A percentile compares a stretch with the other conserved stretches of the same genome.
Conservation (phyloP, 2,329 filamentous ascomycete species). For the Paecilomyces variotii region DNA sequence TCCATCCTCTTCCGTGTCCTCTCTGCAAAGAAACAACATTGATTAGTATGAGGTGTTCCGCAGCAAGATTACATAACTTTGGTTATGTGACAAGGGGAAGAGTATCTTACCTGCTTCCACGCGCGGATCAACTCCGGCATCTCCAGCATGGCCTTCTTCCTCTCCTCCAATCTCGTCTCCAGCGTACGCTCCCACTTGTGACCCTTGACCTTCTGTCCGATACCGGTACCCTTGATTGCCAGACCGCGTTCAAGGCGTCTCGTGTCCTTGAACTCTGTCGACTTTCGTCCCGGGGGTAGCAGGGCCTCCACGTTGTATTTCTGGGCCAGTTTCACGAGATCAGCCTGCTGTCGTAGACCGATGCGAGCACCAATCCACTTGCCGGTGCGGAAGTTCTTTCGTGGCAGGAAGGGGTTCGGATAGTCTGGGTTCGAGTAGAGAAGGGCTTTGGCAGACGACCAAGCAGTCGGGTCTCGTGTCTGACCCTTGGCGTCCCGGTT, state of each 20-base stretch:
- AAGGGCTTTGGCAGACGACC: slow-evolving; percentile 24
- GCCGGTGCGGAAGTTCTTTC: slow-evolving; percentile 69
- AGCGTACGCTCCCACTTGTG: slow-evolving; percentile 85
- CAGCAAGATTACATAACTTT: background rate
- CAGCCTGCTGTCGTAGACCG: slow-evolving; percentile 79
- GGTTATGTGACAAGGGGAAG: slow-evolving; percentile 1
- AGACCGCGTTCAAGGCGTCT: slow-evolving; percentile 71
- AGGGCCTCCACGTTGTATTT: slow-evolving; percentile 73
- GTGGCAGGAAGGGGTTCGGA: slow-evolving; percentile 73
- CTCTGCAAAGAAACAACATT: slow-evolving; percentile 34
- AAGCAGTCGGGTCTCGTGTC: slow-evolving; percentile 21
- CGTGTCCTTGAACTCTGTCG: slow-evolving; percentile 57
- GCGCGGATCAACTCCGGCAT: slow-evolving; percentile 88
- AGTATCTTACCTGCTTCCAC: slow-evolving; percentile 74
- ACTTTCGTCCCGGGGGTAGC: slow-evolving; percentile 69
- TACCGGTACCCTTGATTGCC: slow-evolving; percentile 84
- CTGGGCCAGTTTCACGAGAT: slow-evolving; percentile 77
- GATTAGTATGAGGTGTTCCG: slow-evolving; percentile 25
- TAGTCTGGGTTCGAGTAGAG: slow-evolving; percentile 38
- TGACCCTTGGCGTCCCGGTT: slow-evolving; percentile 36
- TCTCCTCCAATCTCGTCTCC: slow-evolving; percentile 73
- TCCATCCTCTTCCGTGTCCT: slow-evolving; percentile 67
- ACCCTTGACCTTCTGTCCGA: slow-evolving; percentile 90
- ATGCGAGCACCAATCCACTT: slow-evolving; percentile 77
- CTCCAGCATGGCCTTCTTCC: slow-evolving; percentile 83